These are phyloP conservation scores for Pseudotsuga menziesii DNA, from an alignment of 75 land plant genomes.

Conservation along the genomic window DNA sequence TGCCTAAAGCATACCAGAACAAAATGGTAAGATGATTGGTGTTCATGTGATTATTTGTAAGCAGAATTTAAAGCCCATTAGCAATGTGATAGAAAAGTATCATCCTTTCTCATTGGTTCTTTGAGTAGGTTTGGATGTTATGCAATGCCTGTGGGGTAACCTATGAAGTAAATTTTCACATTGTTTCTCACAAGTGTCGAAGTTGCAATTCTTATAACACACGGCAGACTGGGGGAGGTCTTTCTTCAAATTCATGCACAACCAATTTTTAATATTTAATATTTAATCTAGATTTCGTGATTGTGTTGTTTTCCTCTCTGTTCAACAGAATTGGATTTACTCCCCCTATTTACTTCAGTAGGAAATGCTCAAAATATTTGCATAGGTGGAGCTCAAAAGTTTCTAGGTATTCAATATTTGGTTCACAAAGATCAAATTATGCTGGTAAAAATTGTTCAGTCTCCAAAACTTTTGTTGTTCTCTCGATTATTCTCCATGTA, in stretches of 20 bases:
- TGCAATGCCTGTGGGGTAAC: conserved; percentile 80
- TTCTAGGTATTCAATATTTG: not conserved
- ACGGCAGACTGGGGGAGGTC: conserved; percentile 38
- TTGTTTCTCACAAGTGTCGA: conserved; percentile 65
- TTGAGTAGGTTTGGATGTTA: conserved; percentile 60
- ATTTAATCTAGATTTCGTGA: not conserved
- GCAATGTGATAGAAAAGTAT: too few relatives aligned
- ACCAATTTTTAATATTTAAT: not conserved
- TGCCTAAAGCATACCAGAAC: conserved; percentile 61
- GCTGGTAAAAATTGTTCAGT: too few relatives aligned
- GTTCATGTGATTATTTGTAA: too few relatives aligned
- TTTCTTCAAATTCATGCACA: too few relatives aligned
- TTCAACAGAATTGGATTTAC: too few relatives aligned
- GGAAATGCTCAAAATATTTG: not conserved
- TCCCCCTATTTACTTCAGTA: not conserved
- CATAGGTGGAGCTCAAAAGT: not conserved
- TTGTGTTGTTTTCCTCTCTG: not conserved
- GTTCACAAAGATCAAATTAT: not conserved
- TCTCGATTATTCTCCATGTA: not conserved
- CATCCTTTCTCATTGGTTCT: too few relatives aligned
- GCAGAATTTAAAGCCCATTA: too few relatives aligned
- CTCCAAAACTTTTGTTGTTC: too few relatives aligned
- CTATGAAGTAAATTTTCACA: conserved; percentile 56
- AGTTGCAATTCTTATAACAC: conserved; percentile 76
- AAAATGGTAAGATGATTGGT: conserved; percentile 40